Conservation (phyloP, 2,329 filamentous ascomycete species). For the Trichoderma koningiopsis region DNA sequence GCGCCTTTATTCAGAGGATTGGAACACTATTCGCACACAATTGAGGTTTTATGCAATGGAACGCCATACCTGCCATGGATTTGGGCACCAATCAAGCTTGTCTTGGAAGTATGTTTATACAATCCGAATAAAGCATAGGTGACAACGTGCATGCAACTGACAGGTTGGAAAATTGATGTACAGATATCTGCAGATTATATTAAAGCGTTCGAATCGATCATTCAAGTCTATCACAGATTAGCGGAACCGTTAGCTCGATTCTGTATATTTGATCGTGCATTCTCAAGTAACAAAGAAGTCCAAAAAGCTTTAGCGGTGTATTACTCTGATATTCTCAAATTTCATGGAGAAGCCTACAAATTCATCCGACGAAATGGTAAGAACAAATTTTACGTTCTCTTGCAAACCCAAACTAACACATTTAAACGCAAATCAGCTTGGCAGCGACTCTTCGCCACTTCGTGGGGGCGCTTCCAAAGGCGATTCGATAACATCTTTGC, state of each 20-base stretch:
- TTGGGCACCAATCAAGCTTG: neutral
- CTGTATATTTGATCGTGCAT: neutral
- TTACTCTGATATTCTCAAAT: neutral
- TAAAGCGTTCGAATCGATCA: neutral
- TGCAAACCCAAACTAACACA: neutral
- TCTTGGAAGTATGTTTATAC: too few relatives aligned
- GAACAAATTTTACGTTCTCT: neutral
- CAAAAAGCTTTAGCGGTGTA: neutral
- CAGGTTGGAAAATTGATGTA: too few relatives aligned
- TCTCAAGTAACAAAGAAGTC: neutral
- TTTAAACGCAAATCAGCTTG: constrained; percentile 29
- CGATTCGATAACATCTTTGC: constrained; percentile 17
- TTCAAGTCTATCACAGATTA: neutral
- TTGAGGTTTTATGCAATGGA: neutral
- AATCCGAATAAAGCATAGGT: too few relatives aligned
- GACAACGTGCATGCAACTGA: too few relatives aligned
- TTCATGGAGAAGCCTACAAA: neutral
- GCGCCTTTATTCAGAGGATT: constrained; percentile 41
- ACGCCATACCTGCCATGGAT: neutral
- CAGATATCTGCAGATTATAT: neutral
- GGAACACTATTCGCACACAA: neutral
- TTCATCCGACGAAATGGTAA: constrained; percentile 32
- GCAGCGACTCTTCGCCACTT: constrained; percentile 30
- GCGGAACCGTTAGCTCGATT: neutral
- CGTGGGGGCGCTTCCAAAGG: constrained; percentile 26